Conservation (phyloP, 75 land plant species). For the Cryptomeria japonica region DNA sequence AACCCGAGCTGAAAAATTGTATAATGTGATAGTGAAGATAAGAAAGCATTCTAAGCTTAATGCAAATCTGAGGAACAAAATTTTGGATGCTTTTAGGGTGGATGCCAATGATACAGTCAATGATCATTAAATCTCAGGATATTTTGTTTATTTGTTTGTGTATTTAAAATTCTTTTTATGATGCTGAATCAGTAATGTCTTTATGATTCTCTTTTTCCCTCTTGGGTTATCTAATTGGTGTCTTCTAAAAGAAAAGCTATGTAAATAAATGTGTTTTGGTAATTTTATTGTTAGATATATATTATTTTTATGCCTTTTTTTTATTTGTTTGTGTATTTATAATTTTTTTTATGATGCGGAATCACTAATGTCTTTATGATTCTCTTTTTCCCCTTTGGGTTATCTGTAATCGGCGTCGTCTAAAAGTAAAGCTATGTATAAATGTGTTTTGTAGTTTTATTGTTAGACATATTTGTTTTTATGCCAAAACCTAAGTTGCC, state of each 20-base stretch:
- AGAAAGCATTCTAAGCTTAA: background rate
- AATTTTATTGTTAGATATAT: background rate
- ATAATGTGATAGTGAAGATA: background rate
- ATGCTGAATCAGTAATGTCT: background rate
- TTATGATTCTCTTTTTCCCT: background rate
- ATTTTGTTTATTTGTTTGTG: background rate
- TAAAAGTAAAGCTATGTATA: background rate
- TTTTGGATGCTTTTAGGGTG: background rate
- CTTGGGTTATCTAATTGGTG: background rate
- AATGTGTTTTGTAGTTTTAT: background rate
- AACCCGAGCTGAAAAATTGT: background rate
- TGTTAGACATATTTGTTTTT: background rate
- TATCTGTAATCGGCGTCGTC: background rate
- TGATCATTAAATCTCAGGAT: background rate
- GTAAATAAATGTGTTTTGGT: background rate
- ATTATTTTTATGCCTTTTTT: background rate
- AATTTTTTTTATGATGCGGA: background rate
- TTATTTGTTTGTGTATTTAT: too few species aligned
- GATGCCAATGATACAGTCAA: background rate
- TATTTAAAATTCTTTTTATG: background rate
- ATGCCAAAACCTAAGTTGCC: background rate
- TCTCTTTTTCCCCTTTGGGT: background rate
- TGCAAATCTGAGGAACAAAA: background rate
- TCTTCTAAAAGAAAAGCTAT: background rate
- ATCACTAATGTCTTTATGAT: background rate